Conservation (phyloP, 2,329 filamentous ascomycete species). For the Verticillium nonalfalfae region DNA sequence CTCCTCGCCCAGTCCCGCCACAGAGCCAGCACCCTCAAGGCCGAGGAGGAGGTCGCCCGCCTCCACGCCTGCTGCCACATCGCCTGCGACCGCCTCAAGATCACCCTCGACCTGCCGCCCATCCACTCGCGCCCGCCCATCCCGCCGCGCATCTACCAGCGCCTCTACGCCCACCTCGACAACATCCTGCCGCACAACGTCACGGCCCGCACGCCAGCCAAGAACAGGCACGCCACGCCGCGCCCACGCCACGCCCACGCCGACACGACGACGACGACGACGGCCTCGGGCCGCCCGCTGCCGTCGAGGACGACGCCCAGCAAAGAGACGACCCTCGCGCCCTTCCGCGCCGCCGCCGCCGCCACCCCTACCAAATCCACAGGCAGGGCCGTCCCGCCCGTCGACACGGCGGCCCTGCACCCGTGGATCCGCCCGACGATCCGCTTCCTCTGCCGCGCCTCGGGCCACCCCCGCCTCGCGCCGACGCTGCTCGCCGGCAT, state of each 20-base stretch:
- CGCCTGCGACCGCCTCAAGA: slow-evolving; percentile 82
- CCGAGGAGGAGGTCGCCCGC: slow-evolving; percentile 82
- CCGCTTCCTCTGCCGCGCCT: slow-evolving; percentile 56
- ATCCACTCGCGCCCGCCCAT: slow-evolving; percentile 72
- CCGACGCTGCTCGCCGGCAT: slow-evolving; percentile 72
- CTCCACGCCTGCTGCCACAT: slow-evolving; percentile 81
- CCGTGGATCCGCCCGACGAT: slow-evolving; percentile 66
- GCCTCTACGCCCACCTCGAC: slow-evolving; percentile 75
- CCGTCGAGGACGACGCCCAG: slow-evolving; percentile 30
- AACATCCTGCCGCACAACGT: slow-evolving; percentile 52
- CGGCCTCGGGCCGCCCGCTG: slow-evolving; percentile 16
- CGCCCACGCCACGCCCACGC: slow-evolving; percentile 21
- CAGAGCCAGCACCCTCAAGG: slow-evolving; percentile 69
- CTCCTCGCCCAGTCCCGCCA: slow-evolving; percentile 76
- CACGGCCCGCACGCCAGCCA: slow-evolving; percentile 24
- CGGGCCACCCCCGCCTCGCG: slow-evolving; percentile 55
- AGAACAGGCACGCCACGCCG: slow-evolving; percentile 16
- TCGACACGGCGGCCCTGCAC: slow-evolving; percentile 36
- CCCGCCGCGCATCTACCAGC: slow-evolving; percentile 74
- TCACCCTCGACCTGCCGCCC: slow-evolving; percentile 66
- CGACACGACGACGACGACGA: slow-evolving; percentile 6
- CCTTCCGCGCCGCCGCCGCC: slow-evolving; percentile 33
- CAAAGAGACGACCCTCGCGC: slow-evolving; percentile 36
- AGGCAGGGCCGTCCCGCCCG: slow-evolving; percentile 16
- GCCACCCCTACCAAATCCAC: slow-evolving; percentile 34